Evolutionary conservation across 768 basidiomycete genomes (phyloP).

Genomic region (Serendipita indica): DNA sequence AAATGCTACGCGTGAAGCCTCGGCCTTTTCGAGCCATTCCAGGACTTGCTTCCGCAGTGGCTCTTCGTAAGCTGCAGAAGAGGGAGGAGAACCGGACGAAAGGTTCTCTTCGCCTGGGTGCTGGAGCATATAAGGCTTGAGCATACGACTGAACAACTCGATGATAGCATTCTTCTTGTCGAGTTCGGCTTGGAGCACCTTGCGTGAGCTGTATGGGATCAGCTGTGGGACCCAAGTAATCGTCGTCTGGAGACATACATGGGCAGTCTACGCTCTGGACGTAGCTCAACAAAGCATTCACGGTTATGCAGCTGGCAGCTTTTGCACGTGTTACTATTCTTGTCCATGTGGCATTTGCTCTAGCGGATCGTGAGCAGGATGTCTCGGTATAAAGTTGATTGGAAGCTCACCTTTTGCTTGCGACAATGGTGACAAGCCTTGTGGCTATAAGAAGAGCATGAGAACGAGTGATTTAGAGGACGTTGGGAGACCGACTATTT

Average conservation of each 20-base stretch:
- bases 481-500: background rate
- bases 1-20: too few species aligned
- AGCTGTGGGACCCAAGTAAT: background rate
- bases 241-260: background rate
- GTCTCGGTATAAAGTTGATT: too few species aligned
- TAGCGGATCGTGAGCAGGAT: background rate
- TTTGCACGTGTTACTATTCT: background rate
- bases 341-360: background rate
- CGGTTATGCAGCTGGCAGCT: background rate
- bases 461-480: background rate
- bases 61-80: slow-evolving; percentile 2
- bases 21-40: slow-evolving; percentile 9
- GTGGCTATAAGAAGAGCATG: background rate
- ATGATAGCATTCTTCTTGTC: background rate
- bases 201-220: background rate
- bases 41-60: slow-evolving; percentile 1
- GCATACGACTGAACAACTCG: background rate
- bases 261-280: background rate
- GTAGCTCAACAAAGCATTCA: background rate
- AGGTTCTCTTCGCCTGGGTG: background rate
- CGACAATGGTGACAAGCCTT: background rate
- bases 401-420: background rate
- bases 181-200: background rate
- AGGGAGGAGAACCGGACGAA: slow-evolving; percentile 2
- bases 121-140: background rate